These are phyloP conservation scores for Catenaria anguillulae DNA, from an alignment of 371 early-diverging fungal genomes.

Conservation along the genomic window DNA sequence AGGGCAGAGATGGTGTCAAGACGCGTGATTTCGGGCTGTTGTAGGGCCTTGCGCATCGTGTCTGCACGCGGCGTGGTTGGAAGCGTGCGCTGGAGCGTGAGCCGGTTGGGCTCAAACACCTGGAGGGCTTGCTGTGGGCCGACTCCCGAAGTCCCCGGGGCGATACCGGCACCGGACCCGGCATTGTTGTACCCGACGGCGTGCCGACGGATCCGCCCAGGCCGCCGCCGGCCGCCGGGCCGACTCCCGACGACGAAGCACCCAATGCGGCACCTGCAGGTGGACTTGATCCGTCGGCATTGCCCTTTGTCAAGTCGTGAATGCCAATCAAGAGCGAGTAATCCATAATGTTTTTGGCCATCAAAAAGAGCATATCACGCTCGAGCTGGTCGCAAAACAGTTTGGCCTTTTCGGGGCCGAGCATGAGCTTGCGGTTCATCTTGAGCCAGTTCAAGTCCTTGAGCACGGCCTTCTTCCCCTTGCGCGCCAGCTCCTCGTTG, in stretches of 20 bases:
- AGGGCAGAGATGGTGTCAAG: conserved; percentile 17
- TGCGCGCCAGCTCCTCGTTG: conserved; percentile 52
- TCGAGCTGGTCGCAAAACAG: conserved; percentile 66
- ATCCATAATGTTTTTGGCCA: conserved; percentile 78
- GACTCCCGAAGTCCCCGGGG: too few species aligned
- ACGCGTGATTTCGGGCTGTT: conserved; percentile 13
- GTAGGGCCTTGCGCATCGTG: not conserved
- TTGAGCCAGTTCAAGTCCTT: conserved; percentile 93
- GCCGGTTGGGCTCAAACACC: conserved; percentile 27
- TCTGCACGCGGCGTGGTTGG: conserved; percentile 15
- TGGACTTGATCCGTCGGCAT: too few species aligned
- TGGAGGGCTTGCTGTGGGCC: too few species aligned
- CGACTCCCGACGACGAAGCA: not conserved
- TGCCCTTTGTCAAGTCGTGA: conserved; percentile 68
- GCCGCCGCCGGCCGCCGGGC: not conserved
- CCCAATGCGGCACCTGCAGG: too few species aligned
- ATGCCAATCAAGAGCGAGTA: conserved; percentile 85
- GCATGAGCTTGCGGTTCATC: conserved; percentile 43
- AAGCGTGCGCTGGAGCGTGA: conserved; percentile 25
- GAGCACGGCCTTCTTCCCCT: conserved; percentile 60
- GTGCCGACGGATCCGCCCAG: too few species aligned
- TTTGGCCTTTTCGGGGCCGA: conserved; percentile 67
- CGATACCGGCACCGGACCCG: too few species aligned
- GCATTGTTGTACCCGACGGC: too few species aligned
- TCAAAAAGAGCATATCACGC: conserved; percentile 50